Evolutionary conservation across 208 protist species (phyloP).

Genomic region (Wallacemonas rigidus): DNA sequence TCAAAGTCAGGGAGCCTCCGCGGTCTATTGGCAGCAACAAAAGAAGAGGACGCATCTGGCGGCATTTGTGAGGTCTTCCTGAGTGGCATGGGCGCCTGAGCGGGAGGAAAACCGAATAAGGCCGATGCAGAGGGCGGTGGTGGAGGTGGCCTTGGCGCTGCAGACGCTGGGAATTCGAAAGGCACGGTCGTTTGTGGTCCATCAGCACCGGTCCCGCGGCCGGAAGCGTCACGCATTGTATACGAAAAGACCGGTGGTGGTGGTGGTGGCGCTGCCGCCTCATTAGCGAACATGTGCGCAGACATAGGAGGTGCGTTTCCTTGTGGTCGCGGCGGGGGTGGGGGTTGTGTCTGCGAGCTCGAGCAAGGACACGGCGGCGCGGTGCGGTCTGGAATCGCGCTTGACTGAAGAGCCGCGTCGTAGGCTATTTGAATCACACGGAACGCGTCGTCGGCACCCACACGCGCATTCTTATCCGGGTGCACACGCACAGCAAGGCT

Average conservation of each 20-base stretch:
- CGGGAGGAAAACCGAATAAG: neutral
- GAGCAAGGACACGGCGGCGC: neutral
- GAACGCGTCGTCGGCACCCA: conserved; percentile 52
- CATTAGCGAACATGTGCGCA: neutral
- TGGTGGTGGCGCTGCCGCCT: conserved; percentile 15
- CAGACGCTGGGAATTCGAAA: neutral
- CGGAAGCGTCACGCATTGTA: no score
- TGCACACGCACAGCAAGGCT: conserved; percentile 63
- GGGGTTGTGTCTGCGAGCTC: neutral
- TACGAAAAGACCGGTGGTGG: conserved; percentile 1
- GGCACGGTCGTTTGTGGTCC: neutral
- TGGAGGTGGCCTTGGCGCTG: neutral
- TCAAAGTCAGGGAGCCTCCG: no score
- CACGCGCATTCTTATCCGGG: conserved; percentile 79
- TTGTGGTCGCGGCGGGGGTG: neutral
- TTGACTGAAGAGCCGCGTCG: conserved; percentile 25
- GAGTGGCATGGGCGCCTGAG: neutral
- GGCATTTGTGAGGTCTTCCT: neutral
- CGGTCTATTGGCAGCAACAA: no score
- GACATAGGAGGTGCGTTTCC: neutral
- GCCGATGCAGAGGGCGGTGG: neutral
- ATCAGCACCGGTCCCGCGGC: neutral
- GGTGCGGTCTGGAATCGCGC: neutral
- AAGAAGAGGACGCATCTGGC: no score
- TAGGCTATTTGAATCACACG: conserved; percentile 60